Conservation (phyloP, 495 filamentous ascomycete genomes). For the Bathelium albidoporum region DNA sequence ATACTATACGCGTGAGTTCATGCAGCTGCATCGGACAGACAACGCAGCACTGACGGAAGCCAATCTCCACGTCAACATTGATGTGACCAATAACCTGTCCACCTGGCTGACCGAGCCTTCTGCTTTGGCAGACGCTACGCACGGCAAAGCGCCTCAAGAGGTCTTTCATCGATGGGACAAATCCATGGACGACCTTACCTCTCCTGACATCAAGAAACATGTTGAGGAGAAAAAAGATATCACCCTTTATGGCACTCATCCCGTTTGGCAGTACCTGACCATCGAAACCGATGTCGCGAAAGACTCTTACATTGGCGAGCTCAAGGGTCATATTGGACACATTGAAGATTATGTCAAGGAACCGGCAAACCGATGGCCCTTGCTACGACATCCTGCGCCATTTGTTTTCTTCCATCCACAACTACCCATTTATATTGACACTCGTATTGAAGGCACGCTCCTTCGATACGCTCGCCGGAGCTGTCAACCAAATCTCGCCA, state of each 20-base stretch:
- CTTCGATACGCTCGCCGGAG: constrained; percentile 81
- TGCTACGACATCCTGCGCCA: constrained; percentile 61
- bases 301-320: constrained; percentile 67
- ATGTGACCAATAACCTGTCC: constrained; percentile 55
- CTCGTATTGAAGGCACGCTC: constrained; percentile 68
- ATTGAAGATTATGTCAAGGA: constrained; percentile 67
- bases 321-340: constrained; percentile 76
- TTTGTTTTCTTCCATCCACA: constrained; percentile 36
- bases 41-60: constrained; percentile 43
- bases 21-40: constrained; percentile 57
- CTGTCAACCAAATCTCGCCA: constrained; percentile 69
- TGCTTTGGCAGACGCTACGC: constrained; percentile 33
- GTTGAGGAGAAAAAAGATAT: constrained; percentile 35
- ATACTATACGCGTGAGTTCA: constrained; percentile 59
- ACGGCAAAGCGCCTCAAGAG: constrained; percentile 29
- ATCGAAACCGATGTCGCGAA: constrained; percentile 52
- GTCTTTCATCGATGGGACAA: constrained; percentile 48
- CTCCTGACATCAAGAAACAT: constrained; percentile 40
- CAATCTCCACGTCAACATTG: constrained; percentile 59
- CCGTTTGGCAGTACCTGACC: constrained; percentile 62
- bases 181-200: constrained; percentile 43
- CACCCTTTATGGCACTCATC: constrained; percentile 38
- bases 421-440: constrained; percentile 75
- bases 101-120: constrained; percentile 61
- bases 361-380: constrained; percentile 61